These are phyloP conservation scores for Funneliformis caledonium DNA, from an alignment of 371 early-diverging fungal genomes.

Conservation along the genomic window DNA sequence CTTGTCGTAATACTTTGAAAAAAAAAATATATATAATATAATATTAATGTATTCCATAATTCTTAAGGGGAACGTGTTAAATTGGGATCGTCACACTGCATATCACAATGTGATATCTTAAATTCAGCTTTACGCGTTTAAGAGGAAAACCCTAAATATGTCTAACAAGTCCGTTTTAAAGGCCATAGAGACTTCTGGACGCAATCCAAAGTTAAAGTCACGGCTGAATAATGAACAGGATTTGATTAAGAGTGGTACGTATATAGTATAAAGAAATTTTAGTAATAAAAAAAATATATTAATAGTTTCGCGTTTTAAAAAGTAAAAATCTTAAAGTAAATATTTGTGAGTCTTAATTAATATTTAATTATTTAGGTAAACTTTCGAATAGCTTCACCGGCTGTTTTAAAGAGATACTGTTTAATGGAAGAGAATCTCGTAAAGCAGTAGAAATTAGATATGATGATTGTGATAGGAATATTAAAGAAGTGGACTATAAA, in stretches of 20 bases:
- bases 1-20: no score
- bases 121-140: not conserved
- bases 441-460: conserved; percentile 16
- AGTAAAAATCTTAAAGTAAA: no score
- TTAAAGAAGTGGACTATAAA: not conserved
- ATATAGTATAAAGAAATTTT: no score
- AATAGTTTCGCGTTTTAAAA: no score
- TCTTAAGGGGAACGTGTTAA: no score
- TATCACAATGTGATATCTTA: no score
- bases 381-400: not conserved
- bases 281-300: no score
- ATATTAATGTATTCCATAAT: no score
- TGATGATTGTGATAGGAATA: not conserved
- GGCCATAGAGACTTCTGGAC: not conserved
- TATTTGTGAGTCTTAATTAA: no score
- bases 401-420: not conserved
- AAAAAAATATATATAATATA: no score
- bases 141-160: not conserved
- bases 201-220: not conserved
- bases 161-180: not conserved
- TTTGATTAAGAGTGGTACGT: not conserved
- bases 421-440: not conserved
- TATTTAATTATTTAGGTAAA: not conserved
- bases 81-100: no score
- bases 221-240: not conserved